Evolutionary conservation across 192 early-diverging fungal genomes (phyloP).

Genomic region (Podochytrium sp.): DNA sequence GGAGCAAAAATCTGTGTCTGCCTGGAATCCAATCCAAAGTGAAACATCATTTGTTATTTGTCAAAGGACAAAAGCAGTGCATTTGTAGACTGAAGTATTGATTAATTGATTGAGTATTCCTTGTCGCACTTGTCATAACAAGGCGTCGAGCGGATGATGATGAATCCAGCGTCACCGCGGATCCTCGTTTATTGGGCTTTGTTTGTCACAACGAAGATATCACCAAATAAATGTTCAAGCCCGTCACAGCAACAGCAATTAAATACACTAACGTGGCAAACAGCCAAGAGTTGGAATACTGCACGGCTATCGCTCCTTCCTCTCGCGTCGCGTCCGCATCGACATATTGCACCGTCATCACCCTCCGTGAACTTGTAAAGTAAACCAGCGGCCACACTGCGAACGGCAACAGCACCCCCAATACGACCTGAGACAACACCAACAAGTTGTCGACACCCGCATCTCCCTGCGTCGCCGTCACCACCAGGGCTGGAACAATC

Average conservation of each 20-base stretch:
- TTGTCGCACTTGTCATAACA: too few species aligned
- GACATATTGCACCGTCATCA: constrained; percentile 43
- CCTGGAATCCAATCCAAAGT: not conserved
- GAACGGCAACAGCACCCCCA: constrained; percentile 75
- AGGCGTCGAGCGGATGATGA: too few species aligned
- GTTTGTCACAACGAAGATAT: constrained; percentile 33
- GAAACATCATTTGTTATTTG: not conserved
- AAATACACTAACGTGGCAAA: constrained; percentile 24
- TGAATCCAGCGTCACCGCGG: too few species aligned
- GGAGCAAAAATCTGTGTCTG: not conserved
- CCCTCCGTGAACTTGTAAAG: constrained; percentile 56
- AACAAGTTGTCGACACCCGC: constrained; percentile 57
- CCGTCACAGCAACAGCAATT: constrained; percentile 31
- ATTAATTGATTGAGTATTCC: too few species aligned
- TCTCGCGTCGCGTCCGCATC: not conserved
- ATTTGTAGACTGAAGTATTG: too few species aligned
- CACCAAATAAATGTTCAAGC: constrained; percentile 37
- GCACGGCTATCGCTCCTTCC: not conserved
- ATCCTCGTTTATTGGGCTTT: too few species aligned
- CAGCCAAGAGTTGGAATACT: constrained; percentile 18
- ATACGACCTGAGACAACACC: constrained; percentile 65
- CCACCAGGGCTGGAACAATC: constrained; percentile 69
- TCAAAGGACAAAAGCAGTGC: constrained; percentile 1
- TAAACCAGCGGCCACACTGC: constrained; percentile 70
- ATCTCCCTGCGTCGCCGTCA: constrained; percentile 57